A percentile compares a stretch with the other conserved stretches of the same genome.
Evolutionary conservation across 345 rosid genomes (phyloP).

Genomic region (Erodium maritimum): DNA sequence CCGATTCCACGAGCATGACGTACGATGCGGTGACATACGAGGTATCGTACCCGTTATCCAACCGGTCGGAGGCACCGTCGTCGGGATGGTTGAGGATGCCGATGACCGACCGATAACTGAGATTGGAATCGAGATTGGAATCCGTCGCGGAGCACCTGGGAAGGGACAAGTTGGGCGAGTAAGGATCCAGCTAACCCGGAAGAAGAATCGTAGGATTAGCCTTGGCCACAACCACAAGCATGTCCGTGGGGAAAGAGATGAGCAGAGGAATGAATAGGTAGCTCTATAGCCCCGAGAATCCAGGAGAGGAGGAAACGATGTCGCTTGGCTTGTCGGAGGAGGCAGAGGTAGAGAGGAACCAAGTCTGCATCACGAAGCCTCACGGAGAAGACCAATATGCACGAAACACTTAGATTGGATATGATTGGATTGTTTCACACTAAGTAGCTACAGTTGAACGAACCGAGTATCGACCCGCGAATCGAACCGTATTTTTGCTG

Average conservation of each 20-base stretch:
- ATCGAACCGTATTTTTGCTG: too few relatives aligned
- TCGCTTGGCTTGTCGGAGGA: conserved; percentile 15
- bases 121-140: too few relatives aligned
- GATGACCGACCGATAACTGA: conserved; percentile 68
- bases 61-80: conserved; percentile 77
- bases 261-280: conserved; percentile 39
- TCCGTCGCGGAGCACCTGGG: conserved; percentile 37
- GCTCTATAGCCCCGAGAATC: conserved; percentile 24
- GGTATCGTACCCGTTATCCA: conserved; percentile 37
- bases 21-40: conserved; percentile 78
- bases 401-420: too few relatives aligned
- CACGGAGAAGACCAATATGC: too few relatives aligned
- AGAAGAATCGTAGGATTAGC: conserved; percentile 30
- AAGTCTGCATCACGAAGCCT: too few relatives aligned
- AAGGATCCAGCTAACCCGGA: conserved; percentile 24
- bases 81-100: conserved; percentile 82
- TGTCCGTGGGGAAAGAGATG: conserved; percentile 36
- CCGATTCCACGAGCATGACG: conserved; percentile 80
- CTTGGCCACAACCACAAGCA: conserved; percentile 19
- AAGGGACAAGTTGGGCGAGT: conserved; percentile 2
- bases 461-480: too few relatives aligned
- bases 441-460: too few relatives aligned
- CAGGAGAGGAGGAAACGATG: conserved; percentile 10
- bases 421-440: too few relatives aligned
- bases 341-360: conserved; percentile 22